phyloP scores from a whole-genome alignment of 805 yeast species.

The Cyberlindnera mississippiensis region DNA sequence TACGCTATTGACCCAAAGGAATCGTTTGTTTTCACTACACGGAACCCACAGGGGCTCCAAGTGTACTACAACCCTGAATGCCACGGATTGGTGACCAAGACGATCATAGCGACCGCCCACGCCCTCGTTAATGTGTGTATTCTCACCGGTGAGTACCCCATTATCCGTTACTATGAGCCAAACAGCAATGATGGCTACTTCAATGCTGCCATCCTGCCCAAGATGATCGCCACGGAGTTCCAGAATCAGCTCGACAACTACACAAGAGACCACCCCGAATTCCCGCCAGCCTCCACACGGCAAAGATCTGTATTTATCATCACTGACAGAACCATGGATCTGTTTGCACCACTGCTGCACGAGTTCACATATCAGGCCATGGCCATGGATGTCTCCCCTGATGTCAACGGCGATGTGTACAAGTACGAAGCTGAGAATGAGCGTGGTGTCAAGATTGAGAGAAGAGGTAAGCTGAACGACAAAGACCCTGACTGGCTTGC shows the following conservation, averaged over 20 bases:
- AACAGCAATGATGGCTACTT: constrained; percentile 44
- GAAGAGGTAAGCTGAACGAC: constrained; percentile 49
- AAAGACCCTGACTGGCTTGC: constrained; percentile 69
- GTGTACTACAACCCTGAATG: constrained; percentile 67
- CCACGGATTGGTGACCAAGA: constrained; percentile 52
- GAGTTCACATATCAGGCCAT: constrained; percentile 90
- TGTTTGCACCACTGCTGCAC: constrained; percentile 79
- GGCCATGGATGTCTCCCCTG: constrained; percentile 66
- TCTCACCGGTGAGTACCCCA: constrained; percentile 83
- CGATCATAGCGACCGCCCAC: constrained; percentile 55
- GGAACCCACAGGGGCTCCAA: constrained; percentile 59
- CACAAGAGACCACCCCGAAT: constrained; percentile 62
- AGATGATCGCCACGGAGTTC: constrained; percentile 66
- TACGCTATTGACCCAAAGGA: constrained; percentile 65
- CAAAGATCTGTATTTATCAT: constrained; percentile 73
- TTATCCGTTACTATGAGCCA: constrained; percentile 67
- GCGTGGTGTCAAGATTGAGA: constrained; percentile 38
- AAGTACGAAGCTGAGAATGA: constrained; percentile 55
- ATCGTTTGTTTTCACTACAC: constrained; percentile 66
- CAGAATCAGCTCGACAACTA: constrained; percentile 72
- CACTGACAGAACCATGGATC: constrained; percentile 80
- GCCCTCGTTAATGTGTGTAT: constrained; percentile 70
- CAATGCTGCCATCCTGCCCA: constrained; percentile 58
- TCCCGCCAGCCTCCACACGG: constrained; percentile 54
- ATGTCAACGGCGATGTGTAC: constrained; percentile 43